Base-by-base conservation (phyloP, 805 yeast species). In the Zygotorulaspora chibaensis region DNA sequence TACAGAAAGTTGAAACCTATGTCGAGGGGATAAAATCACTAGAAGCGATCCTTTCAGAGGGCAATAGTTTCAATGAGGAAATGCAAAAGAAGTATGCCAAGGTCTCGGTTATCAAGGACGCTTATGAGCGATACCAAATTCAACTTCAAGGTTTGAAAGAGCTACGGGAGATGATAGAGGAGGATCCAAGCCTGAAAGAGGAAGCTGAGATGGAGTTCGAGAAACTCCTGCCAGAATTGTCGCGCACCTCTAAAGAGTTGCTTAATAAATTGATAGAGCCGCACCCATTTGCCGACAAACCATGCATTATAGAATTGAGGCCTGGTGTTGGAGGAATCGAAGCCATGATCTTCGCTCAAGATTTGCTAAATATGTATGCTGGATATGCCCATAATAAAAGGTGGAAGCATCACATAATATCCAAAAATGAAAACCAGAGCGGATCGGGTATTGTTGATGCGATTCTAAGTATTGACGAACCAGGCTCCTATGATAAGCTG, bases 301-400 rank as follows among this genome's bases (percentile, higher is more conserved):
- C 93, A 0, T 83, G 96, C 38, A 70, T 93, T 2, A 53, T 93
- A 15, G 99, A 93, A 63, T 67, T 93, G 11, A 74, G 97, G 46
- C 97, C 98, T 0, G 99, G 99, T 7, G 88, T 91, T 2, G 99
- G 99, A 12, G 99, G 99, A 2, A 78, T 82, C 5, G 99, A 93
- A 61, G 96, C 99, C 0, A 81, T 83, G 61, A 76, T 93, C 11
- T 93, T 93, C 65, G 79, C 98, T 0, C 77, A 76, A 33, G 93
- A 93, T 59, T 67, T 93, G 46, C 65, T 88, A 48, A 74, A 76
- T 47, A 88, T 93, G 98, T 93, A 93, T 64, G 67, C 75, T 23
- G 81, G 77, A 46, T 89, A 79, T 60, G 86, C 91, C 30, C 75
- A 76, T 45, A 55, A 67, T 35, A 76, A 79, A 55, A 67, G 72